Evolutionary conservation across 345 rosid species (phyloP), one percentile per base, ranked within the genome.

Genomic region (Syzygium aqueum): DNA sequence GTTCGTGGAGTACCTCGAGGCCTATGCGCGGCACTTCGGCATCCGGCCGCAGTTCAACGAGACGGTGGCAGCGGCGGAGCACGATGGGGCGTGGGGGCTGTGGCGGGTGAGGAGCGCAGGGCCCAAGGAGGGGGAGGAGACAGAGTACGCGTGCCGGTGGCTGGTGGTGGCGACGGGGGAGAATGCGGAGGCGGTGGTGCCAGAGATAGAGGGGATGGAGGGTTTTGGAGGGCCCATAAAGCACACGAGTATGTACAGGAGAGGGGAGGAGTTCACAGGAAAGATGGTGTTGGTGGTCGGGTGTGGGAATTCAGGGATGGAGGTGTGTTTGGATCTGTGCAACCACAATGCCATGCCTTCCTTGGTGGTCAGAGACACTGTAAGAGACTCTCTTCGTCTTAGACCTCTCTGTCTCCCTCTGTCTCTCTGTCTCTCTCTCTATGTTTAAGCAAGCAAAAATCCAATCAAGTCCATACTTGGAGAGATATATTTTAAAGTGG

Each of bases 291-390:
- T 97, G 89, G 99, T 96, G 22, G 99, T 97, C 33, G 99, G 99
- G 3, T 97, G 99, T 91, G 99, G 99, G 51, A 96, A 97, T 90
- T 97, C 99, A 14, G 99, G 99, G 50, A 96, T 97, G 99, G 98
- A 97, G 94, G 98, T 96, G 65, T 95, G 99, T 90, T 93, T 96
- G 95, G 99, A 97, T 92, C 98, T 97, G 49, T 95, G 96, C 93
- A 92, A 94, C 84, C 91, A 94, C 73, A 91, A 90, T 91, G 98
- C 98, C 84, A 85, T 37, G 83, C 98, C 99, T 53, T 96, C 98
- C 50, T 93, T 97, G 37, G 99, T 95, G 61, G 99, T 97, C 85
- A 93, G 99, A 92, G 98, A 91, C 88, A 90, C 96, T 85, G 99
- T 97, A 90, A 94, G 95, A 28, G 53, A n/a, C 25, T 73, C 80